Base-by-base conservation (phyloP, 768 basidiomycete genomes). In the Tricholomella constricta region DNA sequence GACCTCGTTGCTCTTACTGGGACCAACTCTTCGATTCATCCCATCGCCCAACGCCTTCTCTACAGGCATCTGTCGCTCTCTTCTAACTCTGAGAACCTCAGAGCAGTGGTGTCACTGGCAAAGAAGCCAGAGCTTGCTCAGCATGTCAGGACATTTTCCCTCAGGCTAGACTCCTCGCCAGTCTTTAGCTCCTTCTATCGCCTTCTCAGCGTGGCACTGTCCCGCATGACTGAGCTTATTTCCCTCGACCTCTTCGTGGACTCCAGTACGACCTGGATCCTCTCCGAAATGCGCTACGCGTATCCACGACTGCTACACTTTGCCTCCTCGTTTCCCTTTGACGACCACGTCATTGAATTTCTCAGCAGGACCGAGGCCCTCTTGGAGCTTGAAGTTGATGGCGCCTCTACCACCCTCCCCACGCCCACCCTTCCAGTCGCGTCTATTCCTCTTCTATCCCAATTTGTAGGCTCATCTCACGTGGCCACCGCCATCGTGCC, bases 381-480 rank as follows among this genome's bases (percentile, higher is more conserved):
- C 53, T 61, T 76, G 44, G 75, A 83, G 54, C 78, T 91, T 43
- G 80, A 86, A 65, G 69, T 88, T 53, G 78, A 70, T 75, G 70
- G 70, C 56, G 64, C 56, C 42, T 67, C 41, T n/a, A 42, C 61
- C 49, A 61, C 60, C 66, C 72, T 53, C 61, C 68, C 38, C 53
- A 56, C 49, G 54, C 73, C 74, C 37, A 65, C 73, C 45, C 73
- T 73, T 62, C 78, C 60, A 68, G 72, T 37, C 38, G 61, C 61
- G 49, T 66, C 68, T 26, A 56, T 78, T n/a, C 73, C 77, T 38
- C 70, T 57, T 46, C 72, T 91, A 51, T 68, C 71, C 45, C 80
- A 83, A 37, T 84, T 89, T 65, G 77, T 79, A 46, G 89, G 87
- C 19, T 82, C 88, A 17, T 72, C 80, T 27, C 69, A 76, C 45